A percentile compares a stretch with the other conserved stretches of the same genome.
These are phyloP conservation scores for Haematococcus lacustris DNA, from an alignment of 139 green algal species.

Conservation along the genomic window DNA sequence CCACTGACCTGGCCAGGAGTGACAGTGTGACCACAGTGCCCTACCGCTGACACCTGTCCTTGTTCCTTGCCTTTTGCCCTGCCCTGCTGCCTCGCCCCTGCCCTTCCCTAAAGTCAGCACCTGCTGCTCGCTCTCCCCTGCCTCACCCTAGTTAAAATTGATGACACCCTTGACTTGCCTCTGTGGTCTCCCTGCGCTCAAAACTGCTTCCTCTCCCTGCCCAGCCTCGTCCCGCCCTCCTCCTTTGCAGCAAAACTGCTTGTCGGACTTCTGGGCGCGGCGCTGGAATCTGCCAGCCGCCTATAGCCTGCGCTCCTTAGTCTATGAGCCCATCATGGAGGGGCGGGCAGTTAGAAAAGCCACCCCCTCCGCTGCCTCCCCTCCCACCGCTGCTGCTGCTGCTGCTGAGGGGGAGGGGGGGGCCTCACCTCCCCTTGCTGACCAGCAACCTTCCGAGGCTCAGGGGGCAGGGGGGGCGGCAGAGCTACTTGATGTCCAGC, in stretches of 20 bases:
- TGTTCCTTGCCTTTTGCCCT: neutral
- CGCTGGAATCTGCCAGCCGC: constrained; percentile 29
- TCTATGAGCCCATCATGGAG: constrained; percentile 23
- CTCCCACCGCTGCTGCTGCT: neutral
- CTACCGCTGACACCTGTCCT: neutral
- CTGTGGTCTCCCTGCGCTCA: neutral
- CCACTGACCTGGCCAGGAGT: neutral
- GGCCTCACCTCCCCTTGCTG: too few relatives aligned
- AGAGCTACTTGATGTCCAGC: too few relatives aligned
- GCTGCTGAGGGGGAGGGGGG: too few relatives aligned
- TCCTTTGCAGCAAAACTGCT: constrained; percentile 18
- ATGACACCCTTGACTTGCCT: neutral
- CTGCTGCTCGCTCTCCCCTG: neutral
- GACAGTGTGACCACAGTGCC: neutral
- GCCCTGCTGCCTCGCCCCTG: too few relatives aligned
- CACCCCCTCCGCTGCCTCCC: neutral
- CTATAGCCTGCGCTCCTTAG: constrained; percentile 14
- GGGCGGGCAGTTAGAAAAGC: neutral
- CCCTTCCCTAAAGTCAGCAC: too few relatives aligned
- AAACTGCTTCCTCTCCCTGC: neutral
- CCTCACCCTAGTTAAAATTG: neutral
- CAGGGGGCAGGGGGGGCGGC: too few relatives aligned
- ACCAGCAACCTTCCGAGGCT: too few relatives aligned
- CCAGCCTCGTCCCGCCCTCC: too few relatives aligned
- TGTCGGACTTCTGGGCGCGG: constrained; percentile 23